Evolutionary conservation across 164 flowering plant species (phyloP), one percentile per base, ranked within the genome.

Genomic region (Tinospora cordifolia): DNA sequence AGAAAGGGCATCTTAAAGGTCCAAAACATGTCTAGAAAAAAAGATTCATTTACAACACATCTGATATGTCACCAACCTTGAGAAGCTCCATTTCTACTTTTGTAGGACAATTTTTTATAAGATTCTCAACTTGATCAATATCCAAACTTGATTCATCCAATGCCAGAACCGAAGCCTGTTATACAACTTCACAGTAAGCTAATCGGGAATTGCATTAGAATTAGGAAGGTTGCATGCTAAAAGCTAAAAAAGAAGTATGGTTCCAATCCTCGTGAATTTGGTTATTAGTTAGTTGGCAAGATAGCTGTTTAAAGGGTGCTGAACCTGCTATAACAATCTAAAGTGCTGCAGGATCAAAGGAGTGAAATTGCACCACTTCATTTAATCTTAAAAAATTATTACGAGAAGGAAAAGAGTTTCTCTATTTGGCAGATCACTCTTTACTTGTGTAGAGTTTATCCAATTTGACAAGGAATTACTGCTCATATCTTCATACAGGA

Each of bases 81-180:
- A 94, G 86, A 78, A 85, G 91, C 75, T 94, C 98, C 97, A 94
- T 94, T 79, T 94, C 98, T 75, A 90, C 98, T 78, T 94, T 94
- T 27, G 97, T 89, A 38, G 98, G 98, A 80, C 98, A 90, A 72
- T 89, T 89, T 67, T 94, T 94, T 63, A 92, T 89, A 62, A 94
- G 95, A 83, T 92, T 94, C 69, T 94, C 97, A 71, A 94, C 97
- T 76, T 90, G 95, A 84, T 94, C 98, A 80, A 81, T 90, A 82
- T 94, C 98, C 78, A 94, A 79, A 75, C 88, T 78, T 27, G 97
- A 85, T 51, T 88, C 96, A 81, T 94, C 98, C 88, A 94, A 80
- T 72, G 97, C 93, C 59, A 94, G 82, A n/a, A 86, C 93, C 66
- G 98, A 95, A 74, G 86, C 85, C 98, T 94, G 84, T 68, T 40